phyloP scores from a whole-genome alignment of 257 asterid species.

The Solanum pimpinellifolium region DNA sequence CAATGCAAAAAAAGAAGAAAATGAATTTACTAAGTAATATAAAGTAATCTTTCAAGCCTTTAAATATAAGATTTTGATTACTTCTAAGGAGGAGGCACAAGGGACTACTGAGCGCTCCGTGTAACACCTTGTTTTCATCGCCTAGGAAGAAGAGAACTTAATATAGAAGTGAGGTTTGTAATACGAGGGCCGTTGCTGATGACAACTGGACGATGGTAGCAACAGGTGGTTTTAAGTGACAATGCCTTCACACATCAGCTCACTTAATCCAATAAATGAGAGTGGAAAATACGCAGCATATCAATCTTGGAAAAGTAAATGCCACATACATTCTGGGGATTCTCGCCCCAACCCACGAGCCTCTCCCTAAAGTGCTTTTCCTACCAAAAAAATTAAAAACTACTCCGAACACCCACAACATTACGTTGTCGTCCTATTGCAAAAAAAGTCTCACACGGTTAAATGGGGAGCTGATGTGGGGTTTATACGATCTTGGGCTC shows the following conservation, averaged over 20 bases:
- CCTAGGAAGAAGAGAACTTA: neutral
- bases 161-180: neutral
- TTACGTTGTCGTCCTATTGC: neutral
- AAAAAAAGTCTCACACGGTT: neutral
- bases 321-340: neutral
- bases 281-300: neutral
- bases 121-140: neutral
- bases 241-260: neutral
- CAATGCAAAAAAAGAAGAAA: neutral
- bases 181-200: neutral
- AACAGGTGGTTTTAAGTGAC: neutral
- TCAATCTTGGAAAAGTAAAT: neutral
- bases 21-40: neutral
- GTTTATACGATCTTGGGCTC: neutral
- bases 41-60: neutral
- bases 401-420: neutral
- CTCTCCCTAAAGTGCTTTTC: neutral
- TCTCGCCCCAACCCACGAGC: neutral
- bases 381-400: neutral
- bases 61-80: neutral
- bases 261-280: neutral
- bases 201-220: neutral
- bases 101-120: neutral
- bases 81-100: neutral
- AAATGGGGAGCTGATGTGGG: neutral